Evolutionary conservation across 2,329 filamentous ascomycete species (phyloP), one percentile per base, ranked within the genome.

Genomic region (Bipolaris victoriae): DNA sequence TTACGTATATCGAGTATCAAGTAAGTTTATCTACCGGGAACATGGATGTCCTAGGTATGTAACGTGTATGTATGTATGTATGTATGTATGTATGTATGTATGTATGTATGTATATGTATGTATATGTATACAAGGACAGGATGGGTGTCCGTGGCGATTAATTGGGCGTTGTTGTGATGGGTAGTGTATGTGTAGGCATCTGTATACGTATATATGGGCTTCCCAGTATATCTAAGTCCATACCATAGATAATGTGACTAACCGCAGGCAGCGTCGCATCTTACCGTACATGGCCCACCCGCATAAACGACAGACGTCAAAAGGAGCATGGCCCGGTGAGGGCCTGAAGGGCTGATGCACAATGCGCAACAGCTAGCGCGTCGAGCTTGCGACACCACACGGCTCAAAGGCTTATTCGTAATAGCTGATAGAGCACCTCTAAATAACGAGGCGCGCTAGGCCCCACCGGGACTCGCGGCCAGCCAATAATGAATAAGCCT

Each of bases 401-500:
- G 49, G 49, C 61, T 61, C 61, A 61, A 35, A 49, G 46, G 55
- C 60, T 63, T 61, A 63, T 65, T 63, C 61, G 63, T 66, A 66
- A 70, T 69, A 63, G 65, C 64, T 66, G 65, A 70, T 69, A 63
- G 65, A 65, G 64, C 58, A 62, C 67, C 56, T 68, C 57, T 68
- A 65, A 54, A 63, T 61, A 56, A 67, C 52, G 36, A 59, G 45
- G 24, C 50, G 46, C 57, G 64, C 69, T 73, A 73, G 61, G 52
- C 69, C 53, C 20, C 45, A 63, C 58, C 51, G 52, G 66, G 67
- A 52, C 60, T 58, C 54, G 57, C 57, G 55, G 50, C 55, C 62
- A 22, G 66, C 65, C 66, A 67, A 67, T 66, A 65, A 63, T 67
- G 67, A 62, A 64, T 62, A 62, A 62, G 68, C 56, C 60, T 68